Conservation (phyloP, 2,329 filamentous ascomycete species). For the Pseudogymnoascus sp. region DNA sequence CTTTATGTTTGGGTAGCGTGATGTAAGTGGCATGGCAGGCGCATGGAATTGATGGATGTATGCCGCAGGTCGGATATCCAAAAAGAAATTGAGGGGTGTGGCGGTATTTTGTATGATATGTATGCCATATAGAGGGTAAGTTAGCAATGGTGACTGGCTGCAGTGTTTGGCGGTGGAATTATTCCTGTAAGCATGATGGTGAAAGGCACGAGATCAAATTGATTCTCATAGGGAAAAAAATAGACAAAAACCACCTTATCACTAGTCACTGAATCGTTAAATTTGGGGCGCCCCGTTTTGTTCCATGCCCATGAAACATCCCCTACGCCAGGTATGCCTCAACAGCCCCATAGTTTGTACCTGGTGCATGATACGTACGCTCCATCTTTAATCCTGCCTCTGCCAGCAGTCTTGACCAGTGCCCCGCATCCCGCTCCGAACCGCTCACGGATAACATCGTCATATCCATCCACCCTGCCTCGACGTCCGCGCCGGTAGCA, state of each 20-base stretch:
- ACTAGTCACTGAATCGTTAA: not conserved
- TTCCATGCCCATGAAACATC: not conserved
- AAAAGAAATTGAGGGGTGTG: not conserved
- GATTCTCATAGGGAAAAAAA: not conserved
- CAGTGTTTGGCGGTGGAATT: not conserved
- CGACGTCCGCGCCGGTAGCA: not conserved
- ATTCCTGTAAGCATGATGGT: not conserved
- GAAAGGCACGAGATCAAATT: not conserved
- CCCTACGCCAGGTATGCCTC: conserved; percentile 7
- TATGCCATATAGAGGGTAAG: not conserved
- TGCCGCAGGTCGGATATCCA: not conserved
- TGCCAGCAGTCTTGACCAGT: conserved; percentile 14
- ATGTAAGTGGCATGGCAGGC: not conserved
- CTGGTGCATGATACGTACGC: conserved; percentile 8
- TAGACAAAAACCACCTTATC: not conserved
- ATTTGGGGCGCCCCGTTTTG: not conserved
- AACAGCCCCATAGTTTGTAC: conserved; percentile 9
- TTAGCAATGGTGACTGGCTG: not conserved
- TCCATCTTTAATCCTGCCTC: conserved; percentile 11
- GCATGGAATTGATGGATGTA: not conserved
- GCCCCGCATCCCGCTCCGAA: conserved; percentile 12
- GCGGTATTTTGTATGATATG: conserved; percentile 1
- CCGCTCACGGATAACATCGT: conserved; percentile 16
- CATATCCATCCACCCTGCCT: conserved; percentile 13
- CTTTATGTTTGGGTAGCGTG: not conserved